Evolutionary conservation across 2,329 filamentous ascomycete species (phyloP).

Genomic region (Claviceps cyperi): DNA sequence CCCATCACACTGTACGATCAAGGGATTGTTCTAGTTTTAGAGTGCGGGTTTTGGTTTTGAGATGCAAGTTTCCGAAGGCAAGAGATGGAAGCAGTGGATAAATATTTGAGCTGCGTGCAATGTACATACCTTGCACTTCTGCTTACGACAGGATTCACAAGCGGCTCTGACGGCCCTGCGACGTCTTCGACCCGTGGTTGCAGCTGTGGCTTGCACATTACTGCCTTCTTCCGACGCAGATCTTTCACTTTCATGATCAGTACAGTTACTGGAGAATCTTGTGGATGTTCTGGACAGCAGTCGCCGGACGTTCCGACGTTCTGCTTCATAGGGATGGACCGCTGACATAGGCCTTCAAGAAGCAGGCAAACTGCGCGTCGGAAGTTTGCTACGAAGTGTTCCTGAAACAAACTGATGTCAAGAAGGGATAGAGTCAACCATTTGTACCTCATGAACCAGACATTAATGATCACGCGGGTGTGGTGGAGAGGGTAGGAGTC

Average conservation of each 20-base stretch:
- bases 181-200: neutral
- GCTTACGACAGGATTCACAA: conserved; percentile 2
- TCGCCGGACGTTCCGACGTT: neutral
- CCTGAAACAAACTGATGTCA: neutral
- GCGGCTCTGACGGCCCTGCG: conserved; percentile 1
- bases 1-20: conserved; percentile 1
- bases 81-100: neutral
- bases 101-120: neutral
- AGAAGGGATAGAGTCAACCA: neutral
- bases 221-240: neutral
- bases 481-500: conserved; percentile 3
- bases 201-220: neutral
- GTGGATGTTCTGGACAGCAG: neutral
- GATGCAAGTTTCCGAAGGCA: neutral
- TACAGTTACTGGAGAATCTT: neutral
- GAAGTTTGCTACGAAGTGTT: neutral
- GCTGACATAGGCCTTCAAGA: neutral
- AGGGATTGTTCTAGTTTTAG: neutral
- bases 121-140: conserved; percentile 4
- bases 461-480: neutral
- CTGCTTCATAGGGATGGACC: neutral
- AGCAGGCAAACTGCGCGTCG: neutral
- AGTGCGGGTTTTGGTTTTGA: neutral
- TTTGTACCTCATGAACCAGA: neutral
- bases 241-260: neutral